phyloP scores from a whole-genome alignment of 106 monocot genomes.

The Dioscorea dumetorum region DNA sequence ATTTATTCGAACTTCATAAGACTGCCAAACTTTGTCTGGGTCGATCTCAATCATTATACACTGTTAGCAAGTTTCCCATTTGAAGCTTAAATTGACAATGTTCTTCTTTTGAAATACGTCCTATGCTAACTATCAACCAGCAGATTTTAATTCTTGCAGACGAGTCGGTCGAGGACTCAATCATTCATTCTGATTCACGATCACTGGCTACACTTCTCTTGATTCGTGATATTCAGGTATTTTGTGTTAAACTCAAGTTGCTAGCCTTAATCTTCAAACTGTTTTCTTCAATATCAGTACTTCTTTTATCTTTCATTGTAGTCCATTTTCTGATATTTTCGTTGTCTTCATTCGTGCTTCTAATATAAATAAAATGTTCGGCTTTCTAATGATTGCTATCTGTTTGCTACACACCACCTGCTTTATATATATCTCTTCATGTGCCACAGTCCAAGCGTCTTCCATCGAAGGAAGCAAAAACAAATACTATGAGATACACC shows the following conservation, averaged over 20 bases:
- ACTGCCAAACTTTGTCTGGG: too few relatives aligned
- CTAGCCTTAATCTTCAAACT: not conserved
- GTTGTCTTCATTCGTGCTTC: too few relatives aligned
- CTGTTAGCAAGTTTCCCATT: not conserved
- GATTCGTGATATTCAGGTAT: constrained; percentile 94
- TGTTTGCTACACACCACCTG: not conserved
- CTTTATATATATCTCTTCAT: constrained; percentile 7
- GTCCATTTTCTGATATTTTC: too few relatives aligned
- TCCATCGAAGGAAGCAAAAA: constrained; percentile 54
- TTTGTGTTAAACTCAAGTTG: not conserved
- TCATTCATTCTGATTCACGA: constrained; percentile 89
- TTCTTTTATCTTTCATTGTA: too few relatives aligned
- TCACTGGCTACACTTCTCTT: constrained; percentile 94
- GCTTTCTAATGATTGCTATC: not conserved
- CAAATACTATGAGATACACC: constrained; percentile 23
- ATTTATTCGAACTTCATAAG: too few relatives aligned
- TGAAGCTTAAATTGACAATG: not conserved
- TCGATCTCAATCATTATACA: too few relatives aligned
- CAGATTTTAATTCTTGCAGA: constrained; percentile 98
- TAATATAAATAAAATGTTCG: too few relatives aligned
- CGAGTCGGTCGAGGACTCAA: constrained; percentile 79
- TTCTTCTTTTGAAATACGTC: not conserved
- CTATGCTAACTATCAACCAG: constrained; percentile 46
- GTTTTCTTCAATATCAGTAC: too few relatives aligned
- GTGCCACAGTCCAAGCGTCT: constrained; percentile 74